These are phyloP conservation scores for Daldinia eschscholtzii DNA, from an alignment of 2,329 filamentous ascomycete species.

Conservation along the genomic window DNA sequence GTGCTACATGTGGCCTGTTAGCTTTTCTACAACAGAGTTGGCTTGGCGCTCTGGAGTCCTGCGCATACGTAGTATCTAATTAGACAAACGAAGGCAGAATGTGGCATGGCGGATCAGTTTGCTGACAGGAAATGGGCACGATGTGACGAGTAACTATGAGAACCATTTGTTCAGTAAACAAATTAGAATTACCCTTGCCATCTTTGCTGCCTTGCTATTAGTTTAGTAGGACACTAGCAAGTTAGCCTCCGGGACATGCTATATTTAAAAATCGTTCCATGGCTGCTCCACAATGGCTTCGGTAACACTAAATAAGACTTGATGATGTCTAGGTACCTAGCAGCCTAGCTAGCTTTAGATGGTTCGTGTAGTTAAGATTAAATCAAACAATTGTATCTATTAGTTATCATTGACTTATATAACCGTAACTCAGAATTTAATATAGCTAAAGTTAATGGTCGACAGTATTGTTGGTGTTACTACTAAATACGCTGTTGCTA, in stretches of 20 bases:
- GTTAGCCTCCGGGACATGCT: constrained; percentile 1
- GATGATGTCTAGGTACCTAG: too few species aligned
- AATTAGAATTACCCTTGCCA: not conserved
- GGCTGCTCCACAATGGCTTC: not conserved
- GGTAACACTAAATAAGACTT: constrained; percentile 1
- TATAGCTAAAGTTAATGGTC: not conserved
- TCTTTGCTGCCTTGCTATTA: not conserved
- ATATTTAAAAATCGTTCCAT: constrained; percentile 7
- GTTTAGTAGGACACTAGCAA: not conserved
- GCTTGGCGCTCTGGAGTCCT: constrained; percentile 5
- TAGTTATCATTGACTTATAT: not conserved
- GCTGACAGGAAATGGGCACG: not conserved
- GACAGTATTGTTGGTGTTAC: not conserved
- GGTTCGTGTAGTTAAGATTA: not conserved
- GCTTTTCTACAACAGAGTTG: not conserved
- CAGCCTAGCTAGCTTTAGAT: not conserved
- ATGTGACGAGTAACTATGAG: constrained; percentile 5
- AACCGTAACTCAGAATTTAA: not conserved
- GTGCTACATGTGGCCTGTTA: not conserved
- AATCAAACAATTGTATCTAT: not conserved
- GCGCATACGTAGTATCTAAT: not conserved
- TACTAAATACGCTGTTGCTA: not conserved
- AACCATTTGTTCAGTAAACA: not conserved
- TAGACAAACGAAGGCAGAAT: not conserved
- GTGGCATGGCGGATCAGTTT: constrained; percentile 3